Conservation (phyloP, 2,329 filamentous ascomycete species). For the Bimuria novae-zelandiae region DNA sequence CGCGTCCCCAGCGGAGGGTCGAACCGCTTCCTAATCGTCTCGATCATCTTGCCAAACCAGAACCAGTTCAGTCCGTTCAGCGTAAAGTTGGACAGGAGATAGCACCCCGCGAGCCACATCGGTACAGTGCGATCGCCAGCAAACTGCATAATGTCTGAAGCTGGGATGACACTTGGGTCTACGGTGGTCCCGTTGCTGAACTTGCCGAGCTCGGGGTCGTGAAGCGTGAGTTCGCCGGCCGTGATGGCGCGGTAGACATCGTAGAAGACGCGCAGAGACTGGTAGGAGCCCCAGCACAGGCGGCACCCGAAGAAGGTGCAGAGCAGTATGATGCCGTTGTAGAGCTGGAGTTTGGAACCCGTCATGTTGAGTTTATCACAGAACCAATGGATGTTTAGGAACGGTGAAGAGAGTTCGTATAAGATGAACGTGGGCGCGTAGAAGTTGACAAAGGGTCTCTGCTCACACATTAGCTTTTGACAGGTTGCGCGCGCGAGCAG, state of each 20-base stretch:
- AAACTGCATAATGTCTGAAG: slow-evolving; percentile 56
- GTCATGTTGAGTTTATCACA: slow-evolving; percentile 85
- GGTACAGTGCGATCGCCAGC: slow-evolving; percentile 57
- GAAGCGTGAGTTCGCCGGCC: slow-evolving; percentile 24
- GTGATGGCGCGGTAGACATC: slow-evolving; percentile 63
- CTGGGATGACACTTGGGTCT: slow-evolving; percentile 24
- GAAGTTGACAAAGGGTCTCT: slow-evolving; percentile 85
- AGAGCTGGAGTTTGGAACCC: slow-evolving; percentile 72
- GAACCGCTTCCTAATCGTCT: slow-evolving; percentile 77
- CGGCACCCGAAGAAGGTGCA: slow-evolving; percentile 76
- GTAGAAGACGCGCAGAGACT: slow-evolving; percentile 66
- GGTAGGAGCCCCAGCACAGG: slow-evolving; percentile 76
- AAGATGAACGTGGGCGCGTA: slow-evolving; percentile 82
- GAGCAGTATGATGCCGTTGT: slow-evolving; percentile 76
- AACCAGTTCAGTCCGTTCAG: slow-evolving; percentile 80
- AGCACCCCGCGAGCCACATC: slow-evolving; percentile 69
- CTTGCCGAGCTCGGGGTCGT: slow-evolving; percentile 36
- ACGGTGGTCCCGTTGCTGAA: slow-evolving; percentile 28
- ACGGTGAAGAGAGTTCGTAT: slow-evolving; percentile 84
- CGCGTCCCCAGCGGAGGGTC: slow-evolving; percentile 59
- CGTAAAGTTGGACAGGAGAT: slow-evolving; percentile 71
- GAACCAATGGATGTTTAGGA: slow-evolving; percentile 91
- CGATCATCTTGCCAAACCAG: slow-evolving; percentile 89
- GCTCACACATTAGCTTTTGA: slow-evolving; percentile 18
- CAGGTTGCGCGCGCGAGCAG: neutral